Conservation (phyloP, 768 basidiomycete genomes). For the Boletus rubroflammeus region DNA sequence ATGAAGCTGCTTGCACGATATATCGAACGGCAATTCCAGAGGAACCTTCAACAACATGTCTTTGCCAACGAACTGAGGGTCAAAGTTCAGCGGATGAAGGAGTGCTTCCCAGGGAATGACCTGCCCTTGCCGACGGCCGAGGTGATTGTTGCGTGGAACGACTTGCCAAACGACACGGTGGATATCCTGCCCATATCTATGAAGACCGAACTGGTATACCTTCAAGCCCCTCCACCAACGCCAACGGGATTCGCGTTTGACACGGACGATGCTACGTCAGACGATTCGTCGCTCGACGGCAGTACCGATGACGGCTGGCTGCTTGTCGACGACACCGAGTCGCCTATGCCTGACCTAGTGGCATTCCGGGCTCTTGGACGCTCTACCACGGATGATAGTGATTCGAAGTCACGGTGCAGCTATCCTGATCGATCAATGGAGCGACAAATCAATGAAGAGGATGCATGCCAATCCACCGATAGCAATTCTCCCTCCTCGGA, state of each 20-base stretch:
- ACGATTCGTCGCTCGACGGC: not conserved
- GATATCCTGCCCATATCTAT: slow-evolving; percentile 8
- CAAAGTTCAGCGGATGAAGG: slow-evolving; percentile 16
- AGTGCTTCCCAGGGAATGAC: slow-evolving; percentile 9
- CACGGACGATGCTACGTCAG: not conserved
- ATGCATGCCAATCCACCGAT: not conserved
- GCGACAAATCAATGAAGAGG: not conserved
- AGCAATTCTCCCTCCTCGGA: slow-evolving; percentile 7
- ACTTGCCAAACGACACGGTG: slow-evolving; percentile 24
- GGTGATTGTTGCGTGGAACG: slow-evolving; percentile 22
- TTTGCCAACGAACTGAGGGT: slow-evolving; percentile 12
- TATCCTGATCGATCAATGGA: not conserved
- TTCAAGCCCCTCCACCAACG: slow-evolving; percentile 20
- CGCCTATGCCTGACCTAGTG: not conserved
- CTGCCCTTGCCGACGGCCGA: slow-evolving; percentile 19
- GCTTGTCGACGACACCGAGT: not conserved
- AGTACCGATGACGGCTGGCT: slow-evolving; percentile 1
- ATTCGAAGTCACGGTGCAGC: not conserved
- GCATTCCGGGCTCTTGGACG: not conserved
- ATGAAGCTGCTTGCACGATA: slow-evolving; percentile 8
- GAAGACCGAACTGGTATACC: not conserved
- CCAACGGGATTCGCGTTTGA: slow-evolving; percentile 8
- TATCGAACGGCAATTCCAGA: slow-evolving; percentile 13
- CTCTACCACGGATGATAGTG: not conserved
- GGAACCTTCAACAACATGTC: slow-evolving; percentile 5